These are phyloP conservation scores for Coleophoma cylindrospora DNA, from an alignment of 2,329 filamentous ascomycete species.

Conservation along the genomic window DNA sequence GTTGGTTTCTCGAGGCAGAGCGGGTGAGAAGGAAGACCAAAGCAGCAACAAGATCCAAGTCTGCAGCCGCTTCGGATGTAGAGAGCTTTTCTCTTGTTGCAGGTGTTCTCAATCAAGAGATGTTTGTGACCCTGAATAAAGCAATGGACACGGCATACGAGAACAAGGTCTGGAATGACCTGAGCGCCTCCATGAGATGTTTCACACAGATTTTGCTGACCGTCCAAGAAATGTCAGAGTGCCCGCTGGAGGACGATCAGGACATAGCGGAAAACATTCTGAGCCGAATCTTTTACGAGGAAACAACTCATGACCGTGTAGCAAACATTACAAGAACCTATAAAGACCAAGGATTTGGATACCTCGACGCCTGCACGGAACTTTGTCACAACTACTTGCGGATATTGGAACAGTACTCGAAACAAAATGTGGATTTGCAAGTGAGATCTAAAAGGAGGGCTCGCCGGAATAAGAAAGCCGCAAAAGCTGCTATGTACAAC, in stretches of 20 bases:
- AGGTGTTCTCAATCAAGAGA: constrained; percentile 88
- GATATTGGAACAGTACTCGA: constrained; percentile 88
- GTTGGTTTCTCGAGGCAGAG: constrained; percentile 91
- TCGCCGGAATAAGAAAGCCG: constrained; percentile 67
- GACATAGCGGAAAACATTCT: constrained; percentile 98
- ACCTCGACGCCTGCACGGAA: constrained; percentile 87
- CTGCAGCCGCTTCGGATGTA: constrained; percentile 43
- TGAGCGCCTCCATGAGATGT: constrained; percentile 86
- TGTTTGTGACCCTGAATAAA: constrained; percentile 82
- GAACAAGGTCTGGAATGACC: constrained; percentile 79
- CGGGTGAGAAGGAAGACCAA: constrained; percentile 62
- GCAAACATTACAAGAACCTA: constrained; percentile 77
- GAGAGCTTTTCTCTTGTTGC: constrained; percentile 85
- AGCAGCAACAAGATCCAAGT: constrained; percentile 43
- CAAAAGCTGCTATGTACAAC: constrained; percentile 35
- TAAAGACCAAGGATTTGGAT: constrained; percentile 90
- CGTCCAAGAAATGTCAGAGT: constrained; percentile 86
- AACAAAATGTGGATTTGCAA: constrained; percentile 91
- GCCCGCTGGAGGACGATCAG: constrained; percentile 83
- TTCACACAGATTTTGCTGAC: constrained; percentile 93
- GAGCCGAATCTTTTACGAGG: constrained; percentile 97
- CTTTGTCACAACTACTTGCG: constrained; percentile 87
- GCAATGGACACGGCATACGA: constrained; percentile 76
- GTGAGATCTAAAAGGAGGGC: constrained; percentile 75
- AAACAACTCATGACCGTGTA: constrained; percentile 85